phyloP scores from a whole-genome alignment of 2,329 filamentous ascomycete species.

The Fonsecaea erecta region DNA sequence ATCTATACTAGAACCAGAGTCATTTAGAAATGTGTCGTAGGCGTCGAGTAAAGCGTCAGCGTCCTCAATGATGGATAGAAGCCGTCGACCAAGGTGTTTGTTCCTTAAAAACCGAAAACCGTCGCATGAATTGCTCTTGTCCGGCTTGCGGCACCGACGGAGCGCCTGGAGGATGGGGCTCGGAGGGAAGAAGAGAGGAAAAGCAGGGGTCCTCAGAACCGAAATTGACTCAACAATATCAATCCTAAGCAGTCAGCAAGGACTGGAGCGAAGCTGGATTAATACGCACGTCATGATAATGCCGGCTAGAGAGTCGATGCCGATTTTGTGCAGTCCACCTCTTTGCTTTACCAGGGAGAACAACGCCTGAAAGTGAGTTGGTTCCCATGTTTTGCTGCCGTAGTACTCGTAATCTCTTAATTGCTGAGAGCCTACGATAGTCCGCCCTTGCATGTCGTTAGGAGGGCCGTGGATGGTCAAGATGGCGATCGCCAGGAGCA shows the following conservation, averaged over 20 bases:
- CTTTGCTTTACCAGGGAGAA: constrained; percentile 18
- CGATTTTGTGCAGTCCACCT: constrained; percentile 20
- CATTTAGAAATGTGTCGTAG: constrained; percentile 11
- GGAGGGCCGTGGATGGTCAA: constrained; percentile 21
- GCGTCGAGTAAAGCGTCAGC: constrained; percentile 12
- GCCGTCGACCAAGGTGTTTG: neutral
- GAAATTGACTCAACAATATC: constrained; percentile 14
- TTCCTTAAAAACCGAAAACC: constrained; percentile 15
- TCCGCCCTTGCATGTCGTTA: neutral
- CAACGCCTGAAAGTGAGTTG: constrained; percentile 21
- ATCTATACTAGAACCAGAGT: constrained; percentile 12
- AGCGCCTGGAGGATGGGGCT: neutral
- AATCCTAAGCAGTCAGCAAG: constrained; percentile 14
- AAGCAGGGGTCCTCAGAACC: constrained; percentile 14
- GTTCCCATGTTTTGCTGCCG: constrained; percentile 18
- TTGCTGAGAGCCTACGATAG: neutral
- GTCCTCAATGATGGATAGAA: constrained; percentile 10
- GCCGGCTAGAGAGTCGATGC: constrained; percentile 11
- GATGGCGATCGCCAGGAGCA: constrained; percentile 22
- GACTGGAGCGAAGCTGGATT: neutral
- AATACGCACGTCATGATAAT: constrained; percentile 22
- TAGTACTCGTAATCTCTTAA: constrained; percentile 23
- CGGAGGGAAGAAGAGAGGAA: constrained; percentile 15
- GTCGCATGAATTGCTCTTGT: neutral
- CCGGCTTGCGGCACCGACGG: neutral